phyloP scores from a whole-genome alignment of 768 basidiomycete genomes.

The Pisolithus sp. region DNA sequence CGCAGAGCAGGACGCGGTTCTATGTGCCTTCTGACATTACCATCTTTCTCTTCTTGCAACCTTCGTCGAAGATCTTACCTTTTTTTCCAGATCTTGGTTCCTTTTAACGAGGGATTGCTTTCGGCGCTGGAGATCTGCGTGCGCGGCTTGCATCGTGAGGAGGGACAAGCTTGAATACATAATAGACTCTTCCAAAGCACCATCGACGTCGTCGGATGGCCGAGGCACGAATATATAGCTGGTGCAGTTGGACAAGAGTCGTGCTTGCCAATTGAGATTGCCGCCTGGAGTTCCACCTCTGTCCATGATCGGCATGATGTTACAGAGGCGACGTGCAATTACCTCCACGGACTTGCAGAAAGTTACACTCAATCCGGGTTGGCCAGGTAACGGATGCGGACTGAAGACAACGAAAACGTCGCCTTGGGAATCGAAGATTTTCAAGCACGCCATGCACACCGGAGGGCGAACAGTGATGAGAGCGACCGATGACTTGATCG shows the following conservation, averaged over 20 bases:
- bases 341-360: conserved; percentile 40
- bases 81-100: conserved; percentile 23
- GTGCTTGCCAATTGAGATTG: conserved; percentile 47
- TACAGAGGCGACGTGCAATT: conserved; percentile 35
- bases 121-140: conserved; percentile 32
- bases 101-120: conserved; percentile 19
- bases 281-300: conserved; percentile 26
- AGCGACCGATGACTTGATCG: conserved; percentile 20
- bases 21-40: neutral
- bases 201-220: conserved; percentile 9
- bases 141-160: conserved; percentile 35
- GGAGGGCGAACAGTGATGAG: conserved; percentile 54
- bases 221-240: conserved; percentile 47
- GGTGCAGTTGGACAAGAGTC: conserved; percentile 47
- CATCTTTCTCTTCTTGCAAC: conserved; percentile 1
- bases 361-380: conserved; percentile 47
- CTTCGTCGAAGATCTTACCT: conserved; percentile 10
- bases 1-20: conserved; percentile 2
- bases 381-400: conserved; percentile 46
- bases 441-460: conserved; percentile 48
- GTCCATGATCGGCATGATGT: conserved; percentile 38
- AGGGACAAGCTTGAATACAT: conserved; percentile 46
- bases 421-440: conserved; percentile 14
- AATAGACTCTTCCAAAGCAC: conserved; percentile 27
- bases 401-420: conserved; percentile 52